A percentile compares a stretch with the other conserved stretches of the same genome.
These are phyloP conservation scores for Miscanthus lutarioriparius DNA, from an alignment of 176 grass and related monocot genomes.

Conservation along the genomic window DNA sequence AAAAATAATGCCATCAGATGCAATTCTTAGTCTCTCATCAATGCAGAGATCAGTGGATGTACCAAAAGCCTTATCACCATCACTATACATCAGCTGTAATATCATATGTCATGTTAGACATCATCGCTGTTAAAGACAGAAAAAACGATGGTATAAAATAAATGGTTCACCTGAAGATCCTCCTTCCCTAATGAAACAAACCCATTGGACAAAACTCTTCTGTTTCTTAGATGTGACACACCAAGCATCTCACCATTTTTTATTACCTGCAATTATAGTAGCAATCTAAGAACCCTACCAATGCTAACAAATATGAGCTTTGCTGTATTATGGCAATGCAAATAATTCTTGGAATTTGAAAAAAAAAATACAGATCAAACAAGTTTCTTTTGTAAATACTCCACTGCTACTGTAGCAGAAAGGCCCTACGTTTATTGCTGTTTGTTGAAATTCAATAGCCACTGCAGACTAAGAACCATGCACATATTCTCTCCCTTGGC, in stretches of 20 bases:
- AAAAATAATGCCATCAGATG: constrained; percentile 94
- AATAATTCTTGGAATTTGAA: constrained; percentile 5
- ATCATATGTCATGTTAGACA: constrained; percentile 36
- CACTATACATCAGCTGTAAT: constrained; percentile 96
- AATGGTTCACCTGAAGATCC: constrained; percentile 72
- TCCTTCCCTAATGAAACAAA: constrained; percentile 90
- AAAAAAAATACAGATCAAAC: constrained; percentile 9
- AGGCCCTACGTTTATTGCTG: background rate
- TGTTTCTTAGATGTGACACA: constrained; percentile 95
- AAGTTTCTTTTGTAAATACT: constrained; percentile 17
- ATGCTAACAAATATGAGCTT: background rate
- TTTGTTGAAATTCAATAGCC: background rate
- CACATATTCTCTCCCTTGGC: background rate
- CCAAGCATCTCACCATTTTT: constrained; percentile 99
- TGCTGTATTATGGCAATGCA: constrained; percentile 26
- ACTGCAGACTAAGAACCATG: background rate
- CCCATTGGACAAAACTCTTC: constrained; percentile 94
- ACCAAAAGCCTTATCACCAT: constrained; percentile 96
- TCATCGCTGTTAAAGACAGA: constrained; percentile 23
- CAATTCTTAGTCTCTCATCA: constrained; percentile 87
- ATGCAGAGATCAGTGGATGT: constrained; percentile 90
- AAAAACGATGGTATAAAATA: constrained; percentile 30
- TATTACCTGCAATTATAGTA: constrained; percentile 75
- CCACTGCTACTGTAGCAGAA: constrained; percentile 6
- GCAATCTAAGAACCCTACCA: constrained; percentile 36